These are phyloP conservation scores for Solidago caesia DNA, from an alignment of 129 eudicot species.

Conservation along the genomic window DNA sequence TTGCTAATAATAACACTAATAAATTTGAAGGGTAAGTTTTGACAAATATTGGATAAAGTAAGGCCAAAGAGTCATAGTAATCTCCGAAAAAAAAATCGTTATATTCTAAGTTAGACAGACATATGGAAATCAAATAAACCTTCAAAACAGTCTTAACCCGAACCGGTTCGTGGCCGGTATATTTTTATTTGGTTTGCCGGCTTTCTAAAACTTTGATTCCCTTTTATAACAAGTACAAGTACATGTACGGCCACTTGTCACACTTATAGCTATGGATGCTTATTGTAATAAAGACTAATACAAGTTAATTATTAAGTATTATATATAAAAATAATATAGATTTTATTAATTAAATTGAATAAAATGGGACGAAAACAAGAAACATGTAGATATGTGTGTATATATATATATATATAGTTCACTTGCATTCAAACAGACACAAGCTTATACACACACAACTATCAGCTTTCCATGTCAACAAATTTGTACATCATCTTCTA, in stretches of 20 bases:
- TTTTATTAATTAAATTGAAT: slow-evolving; percentile 11
- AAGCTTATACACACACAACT: slow-evolving; percentile 1
- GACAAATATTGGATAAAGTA: not conserved
- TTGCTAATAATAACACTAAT: not conserved
- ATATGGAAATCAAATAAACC: slow-evolving; percentile 32
- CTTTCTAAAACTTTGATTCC: slow-evolving; percentile 8
- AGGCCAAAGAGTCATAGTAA: slow-evolving; percentile 30
- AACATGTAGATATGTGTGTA: not conserved
- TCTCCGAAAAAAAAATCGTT: slow-evolving; percentile 30
- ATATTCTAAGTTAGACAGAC: slow-evolving; percentile 31
- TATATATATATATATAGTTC: slow-evolving; percentile 41
- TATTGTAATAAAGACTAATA: not conserved
- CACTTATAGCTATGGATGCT: not conserved
- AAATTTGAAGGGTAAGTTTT: slow-evolving; percentile 21
- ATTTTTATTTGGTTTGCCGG: slow-evolving; percentile 28
- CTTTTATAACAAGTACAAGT: slow-evolving; percentile 15
- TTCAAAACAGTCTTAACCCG: slow-evolving; percentile 18
- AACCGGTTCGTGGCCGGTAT: slow-evolving; percentile 22
- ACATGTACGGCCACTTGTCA: slow-evolving; percentile 46
- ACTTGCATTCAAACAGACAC: slow-evolving; percentile 34
- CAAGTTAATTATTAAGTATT: no score
- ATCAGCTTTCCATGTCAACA: slow-evolving; percentile 15
- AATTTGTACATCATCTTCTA: slow-evolving; percentile 17
- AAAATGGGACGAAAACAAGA: slow-evolving; percentile 34
- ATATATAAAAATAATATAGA: not conserved